These are phyloP conservation scores for Verbascum thapsus DNA, from an alignment of 257 asterid species.

Conservation along the genomic window DNA sequence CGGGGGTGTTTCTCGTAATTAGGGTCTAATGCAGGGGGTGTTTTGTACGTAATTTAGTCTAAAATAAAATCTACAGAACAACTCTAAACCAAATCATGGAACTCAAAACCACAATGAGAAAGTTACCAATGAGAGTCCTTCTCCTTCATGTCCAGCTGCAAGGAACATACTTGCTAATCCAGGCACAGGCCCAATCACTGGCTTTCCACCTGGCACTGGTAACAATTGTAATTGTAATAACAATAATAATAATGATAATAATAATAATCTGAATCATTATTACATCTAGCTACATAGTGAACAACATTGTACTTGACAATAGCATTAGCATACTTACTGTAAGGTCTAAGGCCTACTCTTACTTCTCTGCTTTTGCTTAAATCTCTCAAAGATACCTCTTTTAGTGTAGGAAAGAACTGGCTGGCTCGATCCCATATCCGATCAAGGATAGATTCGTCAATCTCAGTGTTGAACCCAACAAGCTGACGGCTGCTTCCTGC, in stretches of 20 bases:
- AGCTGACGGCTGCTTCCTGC: slow-evolving; percentile 96
- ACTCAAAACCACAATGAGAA: slow-evolving; percentile 1
- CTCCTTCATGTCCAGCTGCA: slow-evolving; percentile 99
- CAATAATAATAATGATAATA: slow-evolving; percentile 21
- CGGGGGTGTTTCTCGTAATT: too few relatives aligned
- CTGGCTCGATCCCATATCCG: slow-evolving; percentile 85
- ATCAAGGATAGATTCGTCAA: slow-evolving; percentile 66
- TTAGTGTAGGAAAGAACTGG: slow-evolving; percentile 76
- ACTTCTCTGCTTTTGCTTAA: slow-evolving; percentile 65
- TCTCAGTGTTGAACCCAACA: slow-evolving; percentile 67
- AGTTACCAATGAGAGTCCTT: slow-evolving; percentile 84
- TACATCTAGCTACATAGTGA: neutral
- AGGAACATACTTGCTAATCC: slow-evolving; percentile 62
- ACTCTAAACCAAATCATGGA: neutral
- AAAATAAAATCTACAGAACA: slow-evolving; percentile 2
- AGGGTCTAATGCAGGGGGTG: too few relatives aligned
- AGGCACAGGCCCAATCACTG: slow-evolving; percentile 80
- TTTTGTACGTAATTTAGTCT: neutral
- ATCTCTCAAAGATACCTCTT: slow-evolving; percentile 54
- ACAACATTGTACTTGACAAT: slow-evolving; percentile 16
- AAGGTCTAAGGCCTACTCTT: slow-evolving; percentile 94
- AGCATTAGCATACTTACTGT: slow-evolving; percentile 58
- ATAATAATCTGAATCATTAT: neutral
- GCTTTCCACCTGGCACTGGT: slow-evolving; percentile 87
- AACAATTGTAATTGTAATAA: slow-evolving; percentile 7